phyloP scores from a whole-genome alignment of 2,329 filamentous ascomycete genomes.

The Waltergamsia citrina region DNA sequence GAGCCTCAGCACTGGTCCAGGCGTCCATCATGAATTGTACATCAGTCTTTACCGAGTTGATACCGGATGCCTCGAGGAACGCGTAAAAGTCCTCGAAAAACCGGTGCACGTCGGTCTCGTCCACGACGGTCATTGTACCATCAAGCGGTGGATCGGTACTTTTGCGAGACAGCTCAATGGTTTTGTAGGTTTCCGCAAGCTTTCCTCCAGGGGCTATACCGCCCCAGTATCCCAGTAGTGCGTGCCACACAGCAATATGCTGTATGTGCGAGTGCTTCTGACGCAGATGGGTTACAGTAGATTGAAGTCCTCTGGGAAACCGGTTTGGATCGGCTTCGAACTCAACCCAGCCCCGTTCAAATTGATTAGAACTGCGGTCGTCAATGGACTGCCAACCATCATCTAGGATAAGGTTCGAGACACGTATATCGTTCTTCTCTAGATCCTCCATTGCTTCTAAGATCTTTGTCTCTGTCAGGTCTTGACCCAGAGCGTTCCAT shows the following conservation, averaged over 20 bases:
- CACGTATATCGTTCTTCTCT: slow-evolving; percentile 60
- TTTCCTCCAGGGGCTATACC: slow-evolving; percentile 68
- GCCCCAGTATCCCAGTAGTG: slow-evolving; percentile 83
- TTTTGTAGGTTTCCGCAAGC: slow-evolving; percentile 72
- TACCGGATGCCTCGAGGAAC: slow-evolving; percentile 63
- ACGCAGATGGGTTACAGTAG: slow-evolving; percentile 60
- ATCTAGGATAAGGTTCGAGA: slow-evolving; percentile 87
- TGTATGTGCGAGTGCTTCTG: slow-evolving; percentile 61
- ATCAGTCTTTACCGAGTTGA: slow-evolving; percentile 89
- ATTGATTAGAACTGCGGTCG: slow-evolving; percentile 36
- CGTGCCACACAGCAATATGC: slow-evolving; percentile 91
- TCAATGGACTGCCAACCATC: slow-evolving; percentile 89
- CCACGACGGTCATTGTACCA: slow-evolving; percentile 63
- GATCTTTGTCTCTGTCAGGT: slow-evolving; percentile 73
- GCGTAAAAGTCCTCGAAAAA: slow-evolving; percentile 90
- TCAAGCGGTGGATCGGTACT: slow-evolving; percentile 19
- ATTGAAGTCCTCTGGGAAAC: slow-evolving; percentile 73
- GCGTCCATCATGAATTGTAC: slow-evolving; percentile 84
- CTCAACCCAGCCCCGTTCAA: slow-evolving; percentile 59
- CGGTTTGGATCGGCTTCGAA: slow-evolving; percentile 77
- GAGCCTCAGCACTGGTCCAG: slow-evolving; percentile 55
- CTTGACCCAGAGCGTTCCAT: slow-evolving; percentile 86
- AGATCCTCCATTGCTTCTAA: slow-evolving; percentile 65
- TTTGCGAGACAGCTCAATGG: slow-evolving; percentile 32
- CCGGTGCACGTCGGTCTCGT: slow-evolving; percentile 59